These are phyloP conservation scores for Marasmius tenuissimus DNA, from an alignment of 1,284 basidiomycete genomes.

Conservation along the genomic window DNA sequence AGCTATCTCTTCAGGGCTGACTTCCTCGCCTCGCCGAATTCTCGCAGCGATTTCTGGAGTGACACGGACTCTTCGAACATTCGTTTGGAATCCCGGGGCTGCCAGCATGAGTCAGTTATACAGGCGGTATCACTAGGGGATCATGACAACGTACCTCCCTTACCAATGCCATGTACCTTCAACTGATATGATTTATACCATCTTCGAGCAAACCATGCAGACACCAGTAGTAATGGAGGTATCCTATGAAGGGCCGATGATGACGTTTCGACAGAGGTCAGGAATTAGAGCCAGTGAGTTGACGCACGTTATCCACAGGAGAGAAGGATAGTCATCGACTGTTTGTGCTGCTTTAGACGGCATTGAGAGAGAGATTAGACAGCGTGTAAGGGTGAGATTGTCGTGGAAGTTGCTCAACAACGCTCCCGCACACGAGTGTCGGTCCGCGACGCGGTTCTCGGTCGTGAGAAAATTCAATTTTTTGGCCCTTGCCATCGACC, in stretches of 20 bases:
- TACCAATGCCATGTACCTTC: slow-evolving; percentile 46
- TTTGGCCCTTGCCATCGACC: not conserved
- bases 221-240: slow-evolving; percentile 40
- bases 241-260: slow-evolving; percentile 28
- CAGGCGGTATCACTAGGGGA: not conserved
- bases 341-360: slow-evolving; percentile 1
- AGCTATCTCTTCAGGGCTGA: slow-evolving; percentile 48
- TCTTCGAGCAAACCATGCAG: slow-evolving; percentile 43
- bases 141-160: slow-evolving; percentile 39
- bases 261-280: not conserved
- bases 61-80: slow-evolving; percentile 43
- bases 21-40: slow-evolving; percentile 45
- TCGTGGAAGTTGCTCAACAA: no score
- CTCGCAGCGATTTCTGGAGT: slow-evolving; percentile 49
- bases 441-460: not conserved
- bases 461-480: not conserved
- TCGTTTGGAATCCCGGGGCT: slow-evolving; percentile 55
- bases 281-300: not conserved
- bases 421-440: no score
- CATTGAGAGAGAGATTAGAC: not conserved
- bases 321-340: slow-evolving; percentile 34
- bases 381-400: not conserved
- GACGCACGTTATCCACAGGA: slow-evolving; percentile 40
- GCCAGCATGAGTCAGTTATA: not conserved
- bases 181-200: slow-evolving; percentile 48